Conservation (phyloP, 352 stramenopile species). For the Phytophthora ohioensis region DNA sequence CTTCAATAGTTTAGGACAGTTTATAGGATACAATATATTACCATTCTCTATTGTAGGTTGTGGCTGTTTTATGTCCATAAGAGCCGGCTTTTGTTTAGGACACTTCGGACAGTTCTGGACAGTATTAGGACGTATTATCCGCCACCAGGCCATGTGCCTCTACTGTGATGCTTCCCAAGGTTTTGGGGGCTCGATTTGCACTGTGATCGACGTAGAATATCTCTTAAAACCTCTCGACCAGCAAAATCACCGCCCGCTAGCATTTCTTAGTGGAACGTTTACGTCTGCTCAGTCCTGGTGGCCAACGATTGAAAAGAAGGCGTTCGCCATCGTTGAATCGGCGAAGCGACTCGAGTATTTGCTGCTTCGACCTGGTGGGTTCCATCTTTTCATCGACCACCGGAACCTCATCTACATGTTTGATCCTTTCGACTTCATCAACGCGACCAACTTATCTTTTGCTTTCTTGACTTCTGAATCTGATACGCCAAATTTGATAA, state of each 20-base stretch:
- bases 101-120: no score
- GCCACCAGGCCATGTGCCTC: neutral
- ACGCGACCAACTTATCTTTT: neutral
- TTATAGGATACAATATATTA: no score
- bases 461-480: neutral
- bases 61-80: no score
- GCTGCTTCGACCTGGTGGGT: slow-evolving; percentile 21
- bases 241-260: slow-evolving; percentile 7
- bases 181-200: slow-evolving; percentile 6
- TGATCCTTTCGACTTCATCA: neutral
- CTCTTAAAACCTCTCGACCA: neutral
- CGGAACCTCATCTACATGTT: slow-evolving; percentile 41
- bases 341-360: slow-evolving; percentile 22
- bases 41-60: no score
- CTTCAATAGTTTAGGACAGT: no score
- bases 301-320: slow-evolving; percentile 36
- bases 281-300: slow-evolving; percentile 9
- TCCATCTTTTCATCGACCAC: slow-evolving; percentile 35
- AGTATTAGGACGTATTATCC: no score
- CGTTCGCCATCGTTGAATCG: slow-evolving; percentile 17
- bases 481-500: neutral
- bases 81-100: no score
- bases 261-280: slow-evolving; percentile 19
- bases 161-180: slow-evolving; percentile 18
- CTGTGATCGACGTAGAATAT: neutral